These are phyloP conservation scores for Orbilia brochopaga DNA, from an alignment of 2,329 filamentous ascomycete genomes.

Conservation along the genomic window DNA sequence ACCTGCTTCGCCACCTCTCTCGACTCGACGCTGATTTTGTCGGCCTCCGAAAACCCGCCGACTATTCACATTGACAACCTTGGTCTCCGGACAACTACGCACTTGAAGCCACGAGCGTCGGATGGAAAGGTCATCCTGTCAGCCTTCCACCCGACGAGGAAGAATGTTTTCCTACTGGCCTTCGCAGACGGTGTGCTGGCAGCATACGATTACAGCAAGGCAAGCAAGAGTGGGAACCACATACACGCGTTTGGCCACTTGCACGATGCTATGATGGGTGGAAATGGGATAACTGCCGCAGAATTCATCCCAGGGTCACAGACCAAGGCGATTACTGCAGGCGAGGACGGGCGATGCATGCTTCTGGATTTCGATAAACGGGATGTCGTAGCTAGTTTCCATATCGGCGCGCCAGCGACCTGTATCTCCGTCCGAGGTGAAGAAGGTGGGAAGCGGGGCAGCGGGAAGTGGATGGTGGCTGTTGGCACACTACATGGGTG, in stretches of 20 bases:
- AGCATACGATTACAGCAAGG: constrained; percentile 54
- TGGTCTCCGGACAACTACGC: constrained; percentile 52
- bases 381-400: constrained; percentile 53
- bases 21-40: constrained; percentile 54
- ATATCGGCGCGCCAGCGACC: constrained; percentile 54
- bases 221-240: constrained; percentile 51
- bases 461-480: constrained; percentile 52
- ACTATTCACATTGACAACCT: constrained; percentile 54
- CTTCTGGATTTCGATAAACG: constrained; percentile 55
- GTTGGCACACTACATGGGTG: constrained; percentile 54
- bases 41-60: constrained; percentile 53
- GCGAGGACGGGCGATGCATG: constrained; percentile 54
- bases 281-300: constrained; percentile 54
- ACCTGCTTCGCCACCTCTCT: constrained; percentile 53
- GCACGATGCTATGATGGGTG: constrained; percentile 53
- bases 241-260: constrained; percentile 55
- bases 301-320: constrained; percentile 54
- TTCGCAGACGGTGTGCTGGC: constrained; percentile 55
- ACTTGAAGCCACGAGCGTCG: constrained; percentile 53
- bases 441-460: constrained; percentile 36
- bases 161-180: constrained; percentile 53
- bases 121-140: constrained; percentile 52
- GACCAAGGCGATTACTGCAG: constrained; percentile 54
- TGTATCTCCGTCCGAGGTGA: constrained; percentile 52
- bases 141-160: constrained; percentile 54